Evolutionary conservation across 2,329 filamentous ascomycete genomes (phyloP).

Genomic region (Lomentospora prolificans): DNA sequence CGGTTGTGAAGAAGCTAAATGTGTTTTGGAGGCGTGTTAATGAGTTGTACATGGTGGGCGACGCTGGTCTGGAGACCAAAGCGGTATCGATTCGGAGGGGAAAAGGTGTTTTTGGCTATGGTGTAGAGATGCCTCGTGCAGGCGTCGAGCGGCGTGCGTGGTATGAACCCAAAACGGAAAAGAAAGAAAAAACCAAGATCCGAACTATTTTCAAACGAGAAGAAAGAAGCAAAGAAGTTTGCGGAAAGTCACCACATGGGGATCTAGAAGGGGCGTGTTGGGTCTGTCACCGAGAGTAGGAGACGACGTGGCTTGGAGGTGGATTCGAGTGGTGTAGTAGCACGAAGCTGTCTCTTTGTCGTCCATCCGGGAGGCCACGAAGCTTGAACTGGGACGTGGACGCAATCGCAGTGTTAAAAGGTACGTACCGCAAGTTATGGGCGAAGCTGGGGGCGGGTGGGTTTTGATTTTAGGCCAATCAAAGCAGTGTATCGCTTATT

Average conservation of each 20-base stretch:
- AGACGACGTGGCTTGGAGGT: neutral
- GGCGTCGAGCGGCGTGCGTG: too few relatives aligned
- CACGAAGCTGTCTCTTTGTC: too few relatives aligned
- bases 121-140: too few relatives aligned
- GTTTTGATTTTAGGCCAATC: neutral
- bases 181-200: too few relatives aligned
- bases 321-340: neutral
- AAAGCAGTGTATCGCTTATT: neutral
- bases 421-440: too few relatives aligned
- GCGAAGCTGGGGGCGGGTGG: neutral
- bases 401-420: neutral
- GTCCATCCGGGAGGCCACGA: slow-evolving; percentile 7
- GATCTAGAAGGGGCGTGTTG: too few relatives aligned
- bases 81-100: neutral
- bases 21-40: slow-evolving; percentile 80
- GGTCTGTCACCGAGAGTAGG: too few relatives aligned
- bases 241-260: too few relatives aligned
- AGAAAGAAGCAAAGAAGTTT: too few relatives aligned
- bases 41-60: slow-evolving; percentile 69
- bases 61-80: neutral
- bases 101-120: neutral
- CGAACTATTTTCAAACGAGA: too few relatives aligned
- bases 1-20: slow-evolving; percentile 97
- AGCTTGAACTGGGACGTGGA: neutral
- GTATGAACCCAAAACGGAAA: too few relatives aligned